phyloP scores from a whole-genome alignment of 768 basidiomycete genomes.

The Sporobolomyces pararoseus region DNA sequence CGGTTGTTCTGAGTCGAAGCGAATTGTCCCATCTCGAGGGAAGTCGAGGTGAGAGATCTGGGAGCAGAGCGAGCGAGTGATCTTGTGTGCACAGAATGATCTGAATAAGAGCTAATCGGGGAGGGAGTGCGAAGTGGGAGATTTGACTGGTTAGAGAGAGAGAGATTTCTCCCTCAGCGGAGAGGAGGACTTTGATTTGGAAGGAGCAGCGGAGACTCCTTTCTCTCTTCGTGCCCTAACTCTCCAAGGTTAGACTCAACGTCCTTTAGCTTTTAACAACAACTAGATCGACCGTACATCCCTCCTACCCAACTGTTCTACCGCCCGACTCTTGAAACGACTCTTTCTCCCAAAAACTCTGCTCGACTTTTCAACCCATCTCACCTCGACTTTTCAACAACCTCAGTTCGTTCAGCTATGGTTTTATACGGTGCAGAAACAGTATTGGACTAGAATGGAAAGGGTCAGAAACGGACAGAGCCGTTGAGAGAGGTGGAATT shows the following conservation, averaged over 20 bases:
- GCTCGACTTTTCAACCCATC: slow-evolving; percentile 1
- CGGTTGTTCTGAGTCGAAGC: no score
- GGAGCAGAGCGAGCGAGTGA: no score
- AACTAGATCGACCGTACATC: background rate
- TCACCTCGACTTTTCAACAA: background rate
- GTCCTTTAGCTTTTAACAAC: background rate
- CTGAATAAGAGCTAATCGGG: no score
- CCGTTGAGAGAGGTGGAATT: background rate
- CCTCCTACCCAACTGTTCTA: background rate
- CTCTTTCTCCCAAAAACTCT: background rate
- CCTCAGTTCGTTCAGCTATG: background rate
- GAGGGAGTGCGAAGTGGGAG: no score
- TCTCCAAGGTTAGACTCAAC: background rate
- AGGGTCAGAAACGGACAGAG: background rate
- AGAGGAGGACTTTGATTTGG: no score
- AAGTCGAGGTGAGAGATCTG: no score
- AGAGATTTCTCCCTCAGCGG: no score
- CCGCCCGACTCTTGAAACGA: background rate
- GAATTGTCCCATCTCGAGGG: no score
- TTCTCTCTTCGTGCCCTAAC: background rate
- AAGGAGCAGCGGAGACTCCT: background rate
- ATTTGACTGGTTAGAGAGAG: no score
- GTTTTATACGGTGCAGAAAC: background rate
- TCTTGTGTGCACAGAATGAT: no score
- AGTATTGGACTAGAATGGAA: background rate